Evolutionary conservation across 768 basidiomycete genomes (phyloP).

Genomic region (Sporobolomyces roseus): DNA sequence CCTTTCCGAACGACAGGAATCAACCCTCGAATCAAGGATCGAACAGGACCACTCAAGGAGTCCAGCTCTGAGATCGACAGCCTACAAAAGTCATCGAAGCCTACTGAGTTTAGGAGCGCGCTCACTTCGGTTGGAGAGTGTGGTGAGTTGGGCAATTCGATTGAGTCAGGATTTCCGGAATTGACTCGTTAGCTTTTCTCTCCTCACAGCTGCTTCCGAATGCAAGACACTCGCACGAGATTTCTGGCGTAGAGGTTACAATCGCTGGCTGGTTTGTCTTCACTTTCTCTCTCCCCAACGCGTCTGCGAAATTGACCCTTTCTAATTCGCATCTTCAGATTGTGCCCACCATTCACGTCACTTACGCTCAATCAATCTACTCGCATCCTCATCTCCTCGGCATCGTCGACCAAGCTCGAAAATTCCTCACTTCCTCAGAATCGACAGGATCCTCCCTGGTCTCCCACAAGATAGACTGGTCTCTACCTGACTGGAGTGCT

Average conservation of each 20-base stretch:
- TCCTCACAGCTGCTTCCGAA: conserved; percentile 27
- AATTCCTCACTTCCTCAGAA: neutral
- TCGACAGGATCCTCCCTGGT: neutral
- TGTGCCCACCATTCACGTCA: conserved; percentile 34
- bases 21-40: neutral
- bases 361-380: conserved; percentile 26
- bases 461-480: conserved; percentile 19
- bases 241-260: conserved; percentile 33
- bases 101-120: conserved; percentile 21
- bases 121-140: conserved; percentile 9
- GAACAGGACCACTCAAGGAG: neutral
- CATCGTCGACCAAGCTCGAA: neutral
- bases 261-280: conserved; percentile 36
- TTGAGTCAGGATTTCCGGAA: neutral
- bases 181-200: neutral
- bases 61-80: neutral
- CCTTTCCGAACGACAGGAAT: conserved; percentile 32
- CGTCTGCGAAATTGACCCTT: neutral
- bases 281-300: too few species aligned
- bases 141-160: conserved; percentile 5
- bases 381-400: conserved; percentile 23
- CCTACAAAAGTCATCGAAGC: neutral
- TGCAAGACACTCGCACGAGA: conserved; percentile 39
- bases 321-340: conserved; percentile 8
- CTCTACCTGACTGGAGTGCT: neutral